Percentiles rank a stretch among this genome's conserved stretches.
These are phyloP conservation scores for Pythium rhizo-oryzae DNA, from an alignment of 352 stramenopile genomes.

Conservation along the genomic window DNA sequence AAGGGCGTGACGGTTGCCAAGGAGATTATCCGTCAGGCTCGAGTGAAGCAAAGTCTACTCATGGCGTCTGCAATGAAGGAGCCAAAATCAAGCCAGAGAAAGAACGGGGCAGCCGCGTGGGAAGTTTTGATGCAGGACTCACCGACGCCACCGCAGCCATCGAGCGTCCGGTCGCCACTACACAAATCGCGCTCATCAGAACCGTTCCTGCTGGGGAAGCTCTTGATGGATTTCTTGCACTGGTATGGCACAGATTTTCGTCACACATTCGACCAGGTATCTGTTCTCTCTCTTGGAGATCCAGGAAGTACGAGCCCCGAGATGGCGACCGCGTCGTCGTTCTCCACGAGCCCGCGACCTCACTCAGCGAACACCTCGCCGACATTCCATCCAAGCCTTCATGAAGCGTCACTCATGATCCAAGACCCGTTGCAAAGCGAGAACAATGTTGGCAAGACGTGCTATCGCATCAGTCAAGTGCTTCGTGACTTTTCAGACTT, in stretches of 20 bases:
- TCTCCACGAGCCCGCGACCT: slow-evolving; percentile 7
- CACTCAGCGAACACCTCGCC: not conserved
- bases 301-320: slow-evolving; percentile 8
- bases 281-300: slow-evolving; percentile 39
- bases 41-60: slow-evolving; percentile 31
- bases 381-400: slow-evolving; percentile 20
- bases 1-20: slow-evolving; percentile 50
- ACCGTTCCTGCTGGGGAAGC: slow-evolving; percentile 67
- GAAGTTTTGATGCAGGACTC: slow-evolving; percentile 12
- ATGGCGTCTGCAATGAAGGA: slow-evolving; percentile 34
- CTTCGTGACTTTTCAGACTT: slow-evolving; percentile 85
- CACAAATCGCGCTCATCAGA: slow-evolving; percentile 11
- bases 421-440: slow-evolving; percentile 65
- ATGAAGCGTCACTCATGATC: slow-evolving; percentile 64
- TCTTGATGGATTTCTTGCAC: slow-evolving; percentile 84
- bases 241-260: slow-evolving; percentile 87
- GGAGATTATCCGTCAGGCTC: slow-evolving; percentile 57
- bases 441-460: slow-evolving; percentile 87
- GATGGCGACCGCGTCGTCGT: not conserved
- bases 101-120: slow-evolving; percentile 21
- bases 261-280: slow-evolving; percentile 69
- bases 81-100: slow-evolving; percentile 4
- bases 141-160: not conserved
- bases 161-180: slow-evolving; percentile 19
- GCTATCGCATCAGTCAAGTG: slow-evolving; percentile 85